These are phyloP conservation scores for Geosmithia morbida DNA, from an alignment of 2,329 filamentous ascomycete species.

Conservation along the genomic window DNA sequence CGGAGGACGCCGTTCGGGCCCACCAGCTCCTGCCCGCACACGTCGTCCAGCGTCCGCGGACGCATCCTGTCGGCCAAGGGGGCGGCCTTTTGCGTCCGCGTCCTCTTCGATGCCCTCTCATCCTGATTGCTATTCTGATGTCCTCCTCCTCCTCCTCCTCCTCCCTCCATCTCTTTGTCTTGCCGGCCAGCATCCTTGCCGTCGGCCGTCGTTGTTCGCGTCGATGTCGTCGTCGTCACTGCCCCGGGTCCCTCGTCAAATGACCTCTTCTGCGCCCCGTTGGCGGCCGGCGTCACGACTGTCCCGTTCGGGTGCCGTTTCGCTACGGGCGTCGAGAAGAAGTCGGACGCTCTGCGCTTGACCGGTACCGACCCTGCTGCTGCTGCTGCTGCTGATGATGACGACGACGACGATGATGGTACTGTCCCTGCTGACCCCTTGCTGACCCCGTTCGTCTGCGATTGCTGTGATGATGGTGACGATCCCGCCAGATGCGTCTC, in stretches of 20 bases:
- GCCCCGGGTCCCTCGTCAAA: slow-evolving; percentile 40
- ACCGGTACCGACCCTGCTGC: slow-evolving; percentile 21
- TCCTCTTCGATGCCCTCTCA: slow-evolving; percentile 42
- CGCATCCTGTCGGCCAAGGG: slow-evolving; percentile 92
- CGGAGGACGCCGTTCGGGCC: slow-evolving; percentile 73
- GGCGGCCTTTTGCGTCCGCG: slow-evolving; percentile 56
- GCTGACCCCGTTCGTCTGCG: slow-evolving; percentile 10
- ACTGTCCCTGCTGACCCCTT: too few species aligned
- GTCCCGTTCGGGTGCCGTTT: slow-evolving; percentile 30
- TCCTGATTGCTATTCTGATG: slow-evolving; percentile 4
- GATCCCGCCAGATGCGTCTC: slow-evolving; percentile 47
- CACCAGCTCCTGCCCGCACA: slow-evolving; percentile 85
- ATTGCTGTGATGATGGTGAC: slow-evolving; percentile 15
- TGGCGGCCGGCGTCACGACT: slow-evolving; percentile 16
- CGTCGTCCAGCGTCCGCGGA: slow-evolving; percentile 67
- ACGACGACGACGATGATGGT: too few species aligned
- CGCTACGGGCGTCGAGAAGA: slow-evolving; percentile 46
- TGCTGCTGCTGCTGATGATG: slow-evolving; percentile 3
- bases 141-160: too few species aligned
- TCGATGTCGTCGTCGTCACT: not conserved
- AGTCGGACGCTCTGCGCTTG: slow-evolving; percentile 40
- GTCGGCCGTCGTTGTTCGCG: slow-evolving; percentile 1
- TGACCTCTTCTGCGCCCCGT: slow-evolving; percentile 31
- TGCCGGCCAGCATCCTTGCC: slow-evolving; percentile 1
- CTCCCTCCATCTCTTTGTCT: slow-evolving; percentile 5